Conservation (phyloP, 169 alveolate species). For the Theileria orientalis region DNA sequence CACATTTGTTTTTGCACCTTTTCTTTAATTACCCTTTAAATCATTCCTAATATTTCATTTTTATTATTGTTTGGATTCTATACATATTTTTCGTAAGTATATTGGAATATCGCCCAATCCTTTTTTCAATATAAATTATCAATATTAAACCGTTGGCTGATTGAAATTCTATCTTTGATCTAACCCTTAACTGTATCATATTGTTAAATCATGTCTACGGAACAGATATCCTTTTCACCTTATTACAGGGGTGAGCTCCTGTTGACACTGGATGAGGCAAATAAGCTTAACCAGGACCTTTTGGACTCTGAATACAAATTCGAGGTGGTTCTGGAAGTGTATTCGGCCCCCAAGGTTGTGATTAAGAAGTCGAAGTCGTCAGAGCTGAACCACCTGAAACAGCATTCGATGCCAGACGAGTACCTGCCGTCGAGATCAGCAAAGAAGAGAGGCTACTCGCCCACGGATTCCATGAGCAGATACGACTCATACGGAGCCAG, state of each 20-base stretch:
- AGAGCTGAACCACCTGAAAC: not conserved
- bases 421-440: conserved; percentile 7
- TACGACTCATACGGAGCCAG: conserved; percentile 1
- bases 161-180: not conserved
- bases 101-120: not conserved
- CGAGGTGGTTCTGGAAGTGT: conserved; percentile 8
- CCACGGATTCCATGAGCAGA: not conserved
- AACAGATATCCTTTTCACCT: not conserved
- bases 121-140: not conserved
- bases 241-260: conserved; percentile 38
- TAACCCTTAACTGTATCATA: not conserved
- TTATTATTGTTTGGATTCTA: not conserved
- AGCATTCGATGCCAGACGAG: not conserved
- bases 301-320: conserved; percentile 29
- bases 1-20: too few relatives aligned
- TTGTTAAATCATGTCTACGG: not conserved
- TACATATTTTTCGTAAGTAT: too few relatives aligned
- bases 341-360: not conserved
- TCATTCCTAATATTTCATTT: not conserved
- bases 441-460: not conserved
- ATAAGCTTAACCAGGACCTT: conserved; percentile 13
- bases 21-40: not conserved
- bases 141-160: not conserved
- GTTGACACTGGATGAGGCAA: conserved; percentile 36
- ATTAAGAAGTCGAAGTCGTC: conserved; percentile 24